Percentiles rank a stretch among this genome's conserved stretches.
These are phyloP conservation scores for Dactylellina parvicollis DNA, from an alignment of 2,329 filamentous ascomycete genomes.

Conservation along the genomic window DNA sequence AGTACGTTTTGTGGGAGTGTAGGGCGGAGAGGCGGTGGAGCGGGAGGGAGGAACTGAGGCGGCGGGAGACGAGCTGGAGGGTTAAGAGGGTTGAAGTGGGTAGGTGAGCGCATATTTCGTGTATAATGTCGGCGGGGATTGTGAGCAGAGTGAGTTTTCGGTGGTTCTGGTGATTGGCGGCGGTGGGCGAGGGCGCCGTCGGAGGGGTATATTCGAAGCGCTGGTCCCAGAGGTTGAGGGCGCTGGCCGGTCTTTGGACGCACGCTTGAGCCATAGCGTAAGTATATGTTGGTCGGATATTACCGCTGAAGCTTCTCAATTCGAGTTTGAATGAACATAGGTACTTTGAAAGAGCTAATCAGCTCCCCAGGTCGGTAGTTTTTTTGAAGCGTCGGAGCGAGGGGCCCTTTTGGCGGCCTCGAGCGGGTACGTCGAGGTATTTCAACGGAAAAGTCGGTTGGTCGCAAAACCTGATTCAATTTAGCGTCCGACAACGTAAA, in stretches of 20 bases:
- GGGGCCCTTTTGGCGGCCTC: no score
- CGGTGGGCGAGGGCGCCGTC: not conserved
- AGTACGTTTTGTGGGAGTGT: conserved; percentile 45
- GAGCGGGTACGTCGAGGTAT: no score
- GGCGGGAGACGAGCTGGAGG: conserved; percentile 40
- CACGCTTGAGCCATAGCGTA: not conserved
- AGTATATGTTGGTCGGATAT: not conserved
- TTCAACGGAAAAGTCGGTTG: no score
- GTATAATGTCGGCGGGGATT: conserved; percentile 39
- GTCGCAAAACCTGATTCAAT: no score
- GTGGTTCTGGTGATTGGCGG: not conserved
- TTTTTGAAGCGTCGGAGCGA: no score
- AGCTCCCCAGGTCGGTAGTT: no score
- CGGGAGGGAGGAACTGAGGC: conserved; percentile 12
- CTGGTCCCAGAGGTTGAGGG: not conserved
- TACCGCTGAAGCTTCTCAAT: not conserved
- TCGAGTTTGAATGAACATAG: not conserved
- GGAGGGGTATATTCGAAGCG: not conserved
- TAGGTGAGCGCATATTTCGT: conserved; percentile 45
- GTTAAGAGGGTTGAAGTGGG: conserved; percentile 28
- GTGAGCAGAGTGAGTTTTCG: not conserved
- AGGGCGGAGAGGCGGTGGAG: conserved; percentile 13
- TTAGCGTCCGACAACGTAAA: no score
- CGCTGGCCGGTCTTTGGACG: not conserved
- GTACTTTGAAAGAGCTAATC: no score